Evolutionary conservation across 2,329 filamentous ascomycete genomes (phyloP), one percentile per base, ranked within the genome.

Genomic region (Aureobasidium zeae): DNA sequence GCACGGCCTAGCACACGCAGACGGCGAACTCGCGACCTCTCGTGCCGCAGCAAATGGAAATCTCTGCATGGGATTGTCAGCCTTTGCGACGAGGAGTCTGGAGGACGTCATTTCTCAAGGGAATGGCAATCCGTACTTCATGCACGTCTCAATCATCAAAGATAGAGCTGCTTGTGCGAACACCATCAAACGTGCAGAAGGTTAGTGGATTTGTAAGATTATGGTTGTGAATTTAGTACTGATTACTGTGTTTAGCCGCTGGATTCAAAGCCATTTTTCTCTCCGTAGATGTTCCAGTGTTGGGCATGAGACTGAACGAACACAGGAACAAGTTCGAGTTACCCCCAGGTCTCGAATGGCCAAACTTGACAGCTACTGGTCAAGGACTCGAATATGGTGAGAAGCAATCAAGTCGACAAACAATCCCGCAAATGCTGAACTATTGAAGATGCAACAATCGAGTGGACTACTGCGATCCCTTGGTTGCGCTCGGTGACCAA

Each of bases 191-290:
- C 26, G 43, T 24, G 42, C 34, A 15, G 34, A 41, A 28, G 63
- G 43, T 39, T 8, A 32, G 43, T 22, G 5, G 12, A 7, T 12
- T 13, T 25, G 10, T 11, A 16, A 8, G 13, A 12, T 19, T 10
- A 24, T 9, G 3, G 4, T 19, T 13, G 13, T 20, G 44, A 3
- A 34, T 67, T 61, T 25, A 11, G 1, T 9, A 24, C 37, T 41
- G 37, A 41, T 16, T 12, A n/a, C 5, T 4, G 8, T 9, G 22
- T 15, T 5, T 30, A 43, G 38, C 57, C 44, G 63, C 67, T 0
- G 69, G 70, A 4, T 73, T 69, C 53, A 69, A 69, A 46, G 71
- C 71, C 0, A 51, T 74, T 2, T 64, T 76, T 26, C 52, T 76
- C 2, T 68, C 71, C 0, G 68, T 73, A 1, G 73, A 76, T 45